Evolutionary conservation across 306 rosid genomes (phyloP), one percentile per base, ranked within the genome.

Genomic region (Rosa multiflora): DNA sequence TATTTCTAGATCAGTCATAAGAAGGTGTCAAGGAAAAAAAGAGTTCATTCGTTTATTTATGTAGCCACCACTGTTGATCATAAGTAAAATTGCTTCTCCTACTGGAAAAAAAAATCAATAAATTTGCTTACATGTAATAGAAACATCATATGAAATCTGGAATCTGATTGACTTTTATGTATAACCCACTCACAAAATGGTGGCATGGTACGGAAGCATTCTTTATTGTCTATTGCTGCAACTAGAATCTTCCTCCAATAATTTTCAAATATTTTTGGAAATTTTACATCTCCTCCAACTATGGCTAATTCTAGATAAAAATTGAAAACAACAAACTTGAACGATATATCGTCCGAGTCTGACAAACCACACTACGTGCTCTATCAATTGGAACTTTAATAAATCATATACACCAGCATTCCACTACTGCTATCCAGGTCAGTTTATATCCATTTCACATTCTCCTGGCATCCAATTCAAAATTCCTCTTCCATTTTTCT

Each of bases 271-370:
- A 56, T 8, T 20, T 8, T 56, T 1, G 5, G n/a, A 56, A n/a
- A 9, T 56, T 0, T 56, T 56, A 55, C 10, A 55, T 18, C 37
- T 26, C 42, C 62, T 56, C 58, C 58, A 55, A 20, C 8, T 9
- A 55, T 20, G 26, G 62, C 4, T 20, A n/a, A 5, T 80, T 80
- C 78, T 59, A 44, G 32, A 79, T 48, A 14, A 56, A 56, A 48
- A n/a, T 68, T 52, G 13, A 76, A 6, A 32, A 49, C 40, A 69
- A 58, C 43, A 46, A 18, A 61, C 32, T 48, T 8, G 37, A 73
- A 77, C 44, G 73, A 43, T 59, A 46, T 72, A 53, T 15, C 5
- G 7, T 5, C 15, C 23, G 8, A 3, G 23, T 48, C 37, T 5
- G 59, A 64, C 6, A 15, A 63, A 63, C 42, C 32, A 37, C 26